Base-by-base conservation (phyloP, 768 basidiomycete genomes). In the Macrolepiota albuminosa region DNA sequence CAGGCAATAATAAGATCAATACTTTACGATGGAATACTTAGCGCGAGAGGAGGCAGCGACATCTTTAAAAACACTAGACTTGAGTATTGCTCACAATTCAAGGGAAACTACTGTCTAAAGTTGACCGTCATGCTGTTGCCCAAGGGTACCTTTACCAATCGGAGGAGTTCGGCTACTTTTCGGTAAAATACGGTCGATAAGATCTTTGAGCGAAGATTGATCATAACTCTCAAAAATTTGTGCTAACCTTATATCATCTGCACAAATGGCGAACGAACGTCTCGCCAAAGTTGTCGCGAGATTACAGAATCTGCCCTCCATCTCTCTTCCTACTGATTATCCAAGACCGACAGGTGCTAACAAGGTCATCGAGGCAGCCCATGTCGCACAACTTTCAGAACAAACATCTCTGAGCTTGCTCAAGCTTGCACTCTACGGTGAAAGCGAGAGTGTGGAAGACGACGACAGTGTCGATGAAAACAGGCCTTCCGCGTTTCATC, bases 251-350 rank as follows among this genome's bases (percentile, higher is more conserved):
- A 26, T 24, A 37, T 26, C 21, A 21, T 13, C 24, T 29, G 9
- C 49, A 51, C 62, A 54, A n/a, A 80, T 81, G 79, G 73, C 68
- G 42, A 77, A 77, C 67, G 70, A 72, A 57, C 76, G 80, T 50
- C 78, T 90, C 14, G 72, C 75, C 26, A 78, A 88, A 65, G 85
- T 88, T 26, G 66, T 88, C 16, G 72, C 79, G 26, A 79, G 89
- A 64, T 78, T 98, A 24, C 86, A 88, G 70, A 88, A 88, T 68
- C 73, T 95, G 2, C 95, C 97, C 1, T 88, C 90, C 4, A 88
- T 98, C 64, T 92, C 93, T 7, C 77, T 99, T 36, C 96, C 97
- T 0, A 96, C 96, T 0, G 97, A 98, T 73, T 99, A 97, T 71
- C 95, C 96, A 3, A 79, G 95, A 57, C 88, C 91, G 33, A 78